These are phyloP conservation scores for Exsudoporus floridanus DNA, from an alignment of 1,284 basidiomycete species.

Conservation along the genomic window DNA sequence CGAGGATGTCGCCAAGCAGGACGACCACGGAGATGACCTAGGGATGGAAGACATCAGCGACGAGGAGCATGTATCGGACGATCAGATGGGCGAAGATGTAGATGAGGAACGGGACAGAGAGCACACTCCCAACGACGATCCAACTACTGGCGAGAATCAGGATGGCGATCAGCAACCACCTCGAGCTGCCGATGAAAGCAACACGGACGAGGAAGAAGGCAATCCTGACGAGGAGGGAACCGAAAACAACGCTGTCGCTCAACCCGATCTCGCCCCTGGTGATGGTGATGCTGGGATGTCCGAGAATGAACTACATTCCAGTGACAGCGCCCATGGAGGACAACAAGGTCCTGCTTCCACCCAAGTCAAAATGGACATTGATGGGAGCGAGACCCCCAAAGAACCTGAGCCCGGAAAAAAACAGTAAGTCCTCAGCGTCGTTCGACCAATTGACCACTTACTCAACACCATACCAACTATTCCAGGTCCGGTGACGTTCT, in stretches of 20 bases:
- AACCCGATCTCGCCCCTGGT: slow-evolving; percentile 42
- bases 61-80: slow-evolving; percentile 38
- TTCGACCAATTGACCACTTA: not conserved
- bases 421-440: slow-evolving; percentile 28
- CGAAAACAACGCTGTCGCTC: slow-evolving; percentile 38
- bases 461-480: not conserved
- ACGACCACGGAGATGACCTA: slow-evolving; percentile 34
- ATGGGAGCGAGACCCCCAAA: slow-evolving; percentile 28
- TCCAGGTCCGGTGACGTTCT: slow-evolving; percentile 9
- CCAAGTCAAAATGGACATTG: slow-evolving; percentile 14
- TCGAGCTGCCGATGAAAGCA: slow-evolving; percentile 19
- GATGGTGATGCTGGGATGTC: slow-evolving; percentile 29
- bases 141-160: slow-evolving; percentile 20
- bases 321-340: slow-evolving; percentile 21
- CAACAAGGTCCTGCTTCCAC: slow-evolving; percentile 19
- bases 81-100: slow-evolving; percentile 41
- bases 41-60: slow-evolving; percentile 43
- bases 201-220: slow-evolving; percentile 27
- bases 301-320: slow-evolving; percentile 21
- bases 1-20: slow-evolving; percentile 38
- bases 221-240: slow-evolving; percentile 27
- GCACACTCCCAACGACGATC: slow-evolving; percentile 18
- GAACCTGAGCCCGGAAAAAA: slow-evolving; percentile 25
- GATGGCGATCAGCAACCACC: slow-evolving; percentile 18
- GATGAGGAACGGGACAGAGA: slow-evolving; percentile 31